Evolutionary conservation across 495 filamentous ascomycete genomes (phyloP).

Genomic region (Penicillium cinerascens): DNA sequence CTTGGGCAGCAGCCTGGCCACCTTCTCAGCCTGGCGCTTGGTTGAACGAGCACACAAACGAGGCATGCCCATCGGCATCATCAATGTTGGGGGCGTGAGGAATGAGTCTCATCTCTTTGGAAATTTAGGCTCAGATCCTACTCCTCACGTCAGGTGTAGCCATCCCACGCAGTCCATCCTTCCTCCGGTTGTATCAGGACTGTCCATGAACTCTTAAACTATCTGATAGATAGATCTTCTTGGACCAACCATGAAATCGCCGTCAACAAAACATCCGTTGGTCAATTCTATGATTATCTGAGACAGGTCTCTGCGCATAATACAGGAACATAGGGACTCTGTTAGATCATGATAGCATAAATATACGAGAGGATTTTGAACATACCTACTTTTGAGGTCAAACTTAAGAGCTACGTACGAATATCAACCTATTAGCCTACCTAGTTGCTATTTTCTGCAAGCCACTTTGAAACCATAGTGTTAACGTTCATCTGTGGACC

Average conservation of each 20-base stretch:
- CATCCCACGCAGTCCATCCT: conserved; percentile 36
- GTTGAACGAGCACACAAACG: conserved; percentile 76
- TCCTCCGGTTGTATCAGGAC: conserved; percentile 31
- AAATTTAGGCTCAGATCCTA: conserved; percentile 26
- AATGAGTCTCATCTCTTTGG: conserved; percentile 71
- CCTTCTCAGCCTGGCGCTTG: conserved; percentile 90
- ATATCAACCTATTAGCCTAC: too few species aligned
- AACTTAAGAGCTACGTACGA: too few species aligned
- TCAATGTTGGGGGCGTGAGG: conserved; percentile 80
- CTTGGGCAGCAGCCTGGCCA: conserved; percentile 84
- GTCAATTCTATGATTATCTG: too few species aligned
- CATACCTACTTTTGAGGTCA: too few species aligned
- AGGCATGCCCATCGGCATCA: conserved; percentile 78
- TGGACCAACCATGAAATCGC: neutral
- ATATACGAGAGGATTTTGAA: too few species aligned
- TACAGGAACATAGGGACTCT: too few species aligned
- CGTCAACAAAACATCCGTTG: neutral
- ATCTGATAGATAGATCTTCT: neutral
- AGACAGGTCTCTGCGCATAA: neutral
- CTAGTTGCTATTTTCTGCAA: too few species aligned
- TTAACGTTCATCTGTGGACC: too few species aligned
- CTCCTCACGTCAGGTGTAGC: conserved; percentile 36
- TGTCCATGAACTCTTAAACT: conserved; percentile 20
- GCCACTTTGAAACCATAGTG: too few species aligned
- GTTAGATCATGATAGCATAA: too few species aligned